A percentile compares a stretch with the other conserved stretches of the same genome.
Conservation (phyloP, 805 yeast species). For the Pachysolen tannophilus region DNA sequence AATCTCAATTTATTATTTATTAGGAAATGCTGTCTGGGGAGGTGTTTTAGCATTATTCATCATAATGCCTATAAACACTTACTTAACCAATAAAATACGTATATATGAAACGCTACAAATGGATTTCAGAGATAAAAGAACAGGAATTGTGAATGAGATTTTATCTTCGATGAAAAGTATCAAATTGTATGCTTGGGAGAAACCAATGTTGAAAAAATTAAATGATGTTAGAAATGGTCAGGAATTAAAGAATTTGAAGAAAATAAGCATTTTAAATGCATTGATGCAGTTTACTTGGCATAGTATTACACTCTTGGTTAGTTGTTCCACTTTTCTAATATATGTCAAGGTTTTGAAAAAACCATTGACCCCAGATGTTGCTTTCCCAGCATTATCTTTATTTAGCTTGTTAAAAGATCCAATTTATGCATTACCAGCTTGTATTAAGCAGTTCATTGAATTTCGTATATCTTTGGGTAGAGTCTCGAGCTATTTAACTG, state of each 20-base stretch:
- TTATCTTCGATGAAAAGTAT: constrained; percentile 52
- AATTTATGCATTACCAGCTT: constrained; percentile 37
- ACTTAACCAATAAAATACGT: constrained; percentile 35
- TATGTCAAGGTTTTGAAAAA: constrained; percentile 27
- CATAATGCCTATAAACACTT: constrained; percentile 50
- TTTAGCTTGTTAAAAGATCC: constrained; percentile 40
- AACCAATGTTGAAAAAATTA: constrained; percentile 48
- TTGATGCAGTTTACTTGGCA: constrained; percentile 36
- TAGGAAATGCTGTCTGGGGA: constrained; percentile 53
- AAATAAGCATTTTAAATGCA: constrained; percentile 30
- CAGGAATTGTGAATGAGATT: constrained; percentile 49
- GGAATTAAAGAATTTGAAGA: constrained; percentile 39
- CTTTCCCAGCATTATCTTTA: constrained; percentile 47
- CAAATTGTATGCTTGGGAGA: constrained; percentile 65
- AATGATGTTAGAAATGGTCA: constrained; percentile 45
- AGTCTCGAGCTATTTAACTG: constrained; percentile 31
- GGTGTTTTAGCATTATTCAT: constrained; percentile 47
- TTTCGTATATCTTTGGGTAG: constrained; percentile 42
- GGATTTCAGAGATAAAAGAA: constrained; percentile 53
- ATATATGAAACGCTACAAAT: constrained; percentile 43
- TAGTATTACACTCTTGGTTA: constrained; percentile 42
- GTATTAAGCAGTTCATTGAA: constrained; percentile 38
- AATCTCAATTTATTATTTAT: constrained; percentile 38
- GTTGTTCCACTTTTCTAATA: constrained; percentile 39
- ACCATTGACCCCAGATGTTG: constrained; percentile 49